Base-by-base conservation (phyloP, 192 early-diverging fungal genomes). In the Haplosporangium gracile region DNA sequence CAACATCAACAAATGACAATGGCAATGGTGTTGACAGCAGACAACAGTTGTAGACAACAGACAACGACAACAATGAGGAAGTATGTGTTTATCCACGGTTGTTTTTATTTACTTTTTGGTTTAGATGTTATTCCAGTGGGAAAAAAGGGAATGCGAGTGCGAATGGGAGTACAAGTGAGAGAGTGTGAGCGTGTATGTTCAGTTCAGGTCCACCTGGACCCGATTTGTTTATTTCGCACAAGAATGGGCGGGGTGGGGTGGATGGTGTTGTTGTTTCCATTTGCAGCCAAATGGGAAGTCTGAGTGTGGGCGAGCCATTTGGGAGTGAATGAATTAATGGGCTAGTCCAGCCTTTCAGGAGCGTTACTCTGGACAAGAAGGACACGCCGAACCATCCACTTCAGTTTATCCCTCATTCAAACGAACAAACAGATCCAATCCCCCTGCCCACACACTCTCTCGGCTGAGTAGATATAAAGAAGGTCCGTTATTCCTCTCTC, bases 391-490 rank as follows among this genome's bases (percentile, higher is more conserved):
- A 18, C 6, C 11, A 69, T 32, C 40, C 60, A 5, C 29, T 34
- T 20, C 26, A n/a, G 24, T 39, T 72, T 72, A n/a, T 26, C 24
- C 39, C 24, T 72, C 24, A 32, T 22, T 22, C 20, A 40, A 40
- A 29, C 43, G 34, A 38, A 42, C 38, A 73, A 63, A n/a, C 51
- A 49, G 36, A 63, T 42, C 43, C 26, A 63, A 36, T 69, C 24
- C 57, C 6, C 42, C 34, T 70, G 34, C 47, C 57, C 29, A 8
- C 20, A n/a, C 22, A 22, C 24, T 51, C 53, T 42, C 75, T 42
- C 4, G 49, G 22, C 4, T 51, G 49, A n/a, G 34, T 43, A 72
- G 70, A 79, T 72, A 72, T 42, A 80, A 74, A 68, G 70, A 49
- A 36, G 29, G 9, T 18, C 20, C 22, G 39, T 39, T 43, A 34